Percentiles rank a stretch among this genome's conserved stretches.
Evolutionary conservation across 305 asterid genomes (phyloP).

Genomic region (Lippia alba): DNA sequence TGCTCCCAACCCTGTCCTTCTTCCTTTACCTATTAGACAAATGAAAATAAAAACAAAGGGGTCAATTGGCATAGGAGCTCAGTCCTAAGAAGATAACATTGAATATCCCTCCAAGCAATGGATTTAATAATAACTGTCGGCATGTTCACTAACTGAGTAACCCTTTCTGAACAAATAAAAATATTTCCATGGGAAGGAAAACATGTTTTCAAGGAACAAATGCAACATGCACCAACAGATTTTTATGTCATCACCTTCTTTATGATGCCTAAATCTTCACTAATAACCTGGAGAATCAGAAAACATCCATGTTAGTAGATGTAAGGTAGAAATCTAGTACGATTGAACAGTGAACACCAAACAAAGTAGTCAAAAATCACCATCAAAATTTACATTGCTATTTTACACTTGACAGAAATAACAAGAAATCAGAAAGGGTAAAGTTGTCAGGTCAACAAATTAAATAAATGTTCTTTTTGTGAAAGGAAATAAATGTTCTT

Average conservation of each 20-base stretch:
- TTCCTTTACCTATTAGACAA: no score
- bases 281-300: slow-evolving; percentile 66
- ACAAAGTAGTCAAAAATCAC: slow-evolving; percentile 9
- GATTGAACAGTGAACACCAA: background rate
- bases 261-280: slow-evolving; percentile 85
- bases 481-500: slow-evolving; percentile 9
- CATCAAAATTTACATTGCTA: slow-evolving; percentile 2
- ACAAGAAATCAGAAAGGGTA: background rate
- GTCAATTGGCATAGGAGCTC: no score
- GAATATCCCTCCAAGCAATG: no score
- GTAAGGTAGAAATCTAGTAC: background rate
- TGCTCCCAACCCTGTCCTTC: no score
- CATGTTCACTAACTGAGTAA: background rate
- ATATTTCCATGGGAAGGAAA: background rate
- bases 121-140: no score
- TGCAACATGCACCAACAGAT: slow-evolving; percentile 26
- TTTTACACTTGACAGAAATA: background rate
- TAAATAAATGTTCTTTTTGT: background rate
- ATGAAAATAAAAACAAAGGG: background rate
- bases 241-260: slow-evolving; percentile 68
- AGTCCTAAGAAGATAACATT: no score
- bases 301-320: slow-evolving; percentile 30
- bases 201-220: background rate
- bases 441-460: slow-evolving; percentile 5
- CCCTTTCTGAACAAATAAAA: no score